Evolutionary conservation across 495 filamentous ascomycete species (phyloP).

Genomic region (Penicilliopsis zonata): DNA sequence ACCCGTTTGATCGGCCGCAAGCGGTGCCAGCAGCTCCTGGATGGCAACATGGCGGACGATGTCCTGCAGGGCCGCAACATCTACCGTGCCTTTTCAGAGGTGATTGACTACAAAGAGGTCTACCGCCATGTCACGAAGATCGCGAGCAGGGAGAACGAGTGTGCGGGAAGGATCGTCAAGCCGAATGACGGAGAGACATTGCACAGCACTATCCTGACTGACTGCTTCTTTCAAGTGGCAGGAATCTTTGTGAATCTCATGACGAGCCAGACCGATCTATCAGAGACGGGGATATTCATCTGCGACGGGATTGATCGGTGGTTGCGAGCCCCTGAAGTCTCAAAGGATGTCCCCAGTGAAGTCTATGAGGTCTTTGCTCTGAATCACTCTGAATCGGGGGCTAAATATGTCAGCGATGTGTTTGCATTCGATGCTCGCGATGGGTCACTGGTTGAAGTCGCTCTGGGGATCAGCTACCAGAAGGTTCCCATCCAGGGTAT

Average conservation of each 20-base stretch:
- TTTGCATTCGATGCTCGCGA: conserved; percentile 36
- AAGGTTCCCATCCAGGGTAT: conserved; percentile 31
- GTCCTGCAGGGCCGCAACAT: conserved; percentile 37
- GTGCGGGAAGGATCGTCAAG: conserved; percentile 31
- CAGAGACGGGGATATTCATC: conserved; percentile 40
- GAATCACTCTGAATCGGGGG: conserved; percentile 21
- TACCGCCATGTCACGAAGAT: conserved; percentile 35
- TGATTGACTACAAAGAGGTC: conserved; percentile 35
- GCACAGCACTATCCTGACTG: conserved; percentile 24
- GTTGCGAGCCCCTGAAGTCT: conserved; percentile 30
- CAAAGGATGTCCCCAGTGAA: conserved; percentile 7
- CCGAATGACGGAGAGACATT: conserved; percentile 22
- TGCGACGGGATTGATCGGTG: conserved; percentile 32
- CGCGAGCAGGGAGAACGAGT: conserved; percentile 28
- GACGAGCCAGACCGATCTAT: conserved; percentile 22
- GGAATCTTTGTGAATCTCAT: conserved; percentile 43
- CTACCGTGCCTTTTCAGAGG: conserved; percentile 31
- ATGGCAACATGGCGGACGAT: conserved; percentile 28
- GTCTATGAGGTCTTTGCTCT: conserved; percentile 33
- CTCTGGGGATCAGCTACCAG: conserved; percentile 37
- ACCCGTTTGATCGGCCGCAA: conserved; percentile 27
- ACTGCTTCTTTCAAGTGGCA: conserved; percentile 38
- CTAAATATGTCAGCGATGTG: conserved; percentile 32
- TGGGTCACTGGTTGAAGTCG: conserved; percentile 30
- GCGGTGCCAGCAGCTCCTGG: conserved; percentile 26